A percentile compares a stretch with the other conserved stretches of the same genome.
These are phyloP conservation scores for Biancaea sappan DNA, from an alignment of 306 rosid species.

Conservation along the genomic window DNA sequence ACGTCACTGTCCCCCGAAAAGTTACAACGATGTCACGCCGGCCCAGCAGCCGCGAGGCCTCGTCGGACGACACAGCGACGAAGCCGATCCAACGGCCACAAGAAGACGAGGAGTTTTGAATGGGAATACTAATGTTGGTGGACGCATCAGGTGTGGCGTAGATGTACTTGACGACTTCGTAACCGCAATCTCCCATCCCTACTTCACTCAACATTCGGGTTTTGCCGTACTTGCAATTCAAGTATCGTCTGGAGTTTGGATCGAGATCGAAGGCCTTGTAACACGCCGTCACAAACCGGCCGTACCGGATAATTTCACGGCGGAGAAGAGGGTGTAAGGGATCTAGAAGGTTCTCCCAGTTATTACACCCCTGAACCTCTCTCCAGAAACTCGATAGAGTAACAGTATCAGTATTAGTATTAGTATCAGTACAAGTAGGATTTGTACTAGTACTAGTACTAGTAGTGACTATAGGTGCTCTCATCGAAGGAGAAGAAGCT, in stretches of 20 bases:
- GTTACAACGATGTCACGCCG: constrained; percentile 70
- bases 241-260: constrained; percentile 69
- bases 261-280: constrained; percentile 88
- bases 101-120: constrained; percentile 41
- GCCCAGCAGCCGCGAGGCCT: constrained; percentile 52
- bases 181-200: constrained; percentile 67
- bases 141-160: constrained; percentile 89
- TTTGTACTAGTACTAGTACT: not conserved
- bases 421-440: not conserved
- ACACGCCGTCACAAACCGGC: constrained; percentile 70
- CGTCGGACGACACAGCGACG: constrained; percentile 65
- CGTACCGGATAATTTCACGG: constrained; percentile 74
- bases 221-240: constrained; percentile 82
- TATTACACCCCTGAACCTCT: constrained; percentile 71
- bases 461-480: not conserved
- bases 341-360: constrained; percentile 79
- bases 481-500: constrained; percentile 27
- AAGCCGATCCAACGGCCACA: constrained; percentile 89
- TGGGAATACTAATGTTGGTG: constrained; percentile 47
- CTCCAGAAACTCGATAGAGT: constrained; percentile 55
- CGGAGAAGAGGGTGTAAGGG: constrained; percentile 89
- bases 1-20: constrained; percentile 80
- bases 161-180: constrained; percentile 81
- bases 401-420: not conserved
- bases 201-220: constrained; percentile 59